phyloP scores from a whole-genome alignment of 441 rosid genomes.

The Brassica hybrid region DNA sequence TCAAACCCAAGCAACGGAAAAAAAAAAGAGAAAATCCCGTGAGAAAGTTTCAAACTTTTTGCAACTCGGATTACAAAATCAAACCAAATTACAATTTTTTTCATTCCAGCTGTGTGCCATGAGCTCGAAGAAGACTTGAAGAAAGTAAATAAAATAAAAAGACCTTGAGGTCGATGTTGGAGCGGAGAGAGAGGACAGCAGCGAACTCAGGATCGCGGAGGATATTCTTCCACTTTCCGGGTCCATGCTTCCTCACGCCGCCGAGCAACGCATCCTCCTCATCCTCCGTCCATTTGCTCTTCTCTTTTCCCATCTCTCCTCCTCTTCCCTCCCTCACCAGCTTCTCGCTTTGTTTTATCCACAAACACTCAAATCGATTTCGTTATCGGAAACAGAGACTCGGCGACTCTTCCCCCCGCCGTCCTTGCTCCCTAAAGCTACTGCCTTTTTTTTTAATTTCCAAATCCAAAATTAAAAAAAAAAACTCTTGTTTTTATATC shows the following conservation, averaged over 20 bases:
- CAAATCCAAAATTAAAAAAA: conserved; percentile 5
- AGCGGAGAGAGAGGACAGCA: conserved; percentile 64
- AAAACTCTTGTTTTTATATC: neutral
- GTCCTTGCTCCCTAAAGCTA: neutral
- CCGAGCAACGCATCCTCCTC: conserved; percentile 81
- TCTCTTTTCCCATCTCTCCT: conserved; percentile 77
- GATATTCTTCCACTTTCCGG: conserved; percentile 92
- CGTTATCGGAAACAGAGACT: neutral
- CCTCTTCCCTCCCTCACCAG: neutral
- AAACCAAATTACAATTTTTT: too few relatives aligned
- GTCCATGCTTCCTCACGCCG: conserved; percentile 80
- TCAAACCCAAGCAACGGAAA: too few relatives aligned
- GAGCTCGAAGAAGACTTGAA: too few relatives aligned
- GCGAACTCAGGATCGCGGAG: conserved; percentile 79
- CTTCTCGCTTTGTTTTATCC: too few relatives aligned
- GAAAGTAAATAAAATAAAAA: too few relatives aligned
- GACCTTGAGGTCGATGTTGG: conserved; percentile 94
- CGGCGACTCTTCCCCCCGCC: neutral
- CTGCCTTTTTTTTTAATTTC: neutral
- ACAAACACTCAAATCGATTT: neutral
- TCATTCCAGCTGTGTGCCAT: too few relatives aligned
- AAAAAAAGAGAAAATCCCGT: too few relatives aligned
- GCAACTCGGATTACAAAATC: neutral
- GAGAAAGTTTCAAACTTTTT: neutral
- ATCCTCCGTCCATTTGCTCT: conserved; percentile 85